Evolutionary conservation across 2,329 filamentous ascomycete species (phyloP), one percentile per base, ranked within the genome.

Genomic region (Neofusicoccum laricinum): DNA sequence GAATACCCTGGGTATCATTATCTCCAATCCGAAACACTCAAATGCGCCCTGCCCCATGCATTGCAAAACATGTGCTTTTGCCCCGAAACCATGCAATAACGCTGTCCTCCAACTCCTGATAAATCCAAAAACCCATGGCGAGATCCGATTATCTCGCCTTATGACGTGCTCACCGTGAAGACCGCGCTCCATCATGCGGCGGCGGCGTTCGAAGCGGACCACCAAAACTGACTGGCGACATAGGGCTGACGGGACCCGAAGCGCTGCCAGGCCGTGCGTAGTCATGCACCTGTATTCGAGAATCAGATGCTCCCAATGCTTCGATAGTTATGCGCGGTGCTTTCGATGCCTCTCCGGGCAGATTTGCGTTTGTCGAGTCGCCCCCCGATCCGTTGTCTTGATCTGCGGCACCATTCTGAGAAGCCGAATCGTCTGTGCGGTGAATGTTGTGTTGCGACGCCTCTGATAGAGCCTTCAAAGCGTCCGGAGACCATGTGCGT

Each of bases 401-500:
- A n/a, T 45, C n/a, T 21, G 30, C 15, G 5, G 17, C 40, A n/a
- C 15, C 10, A 36, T 21, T 36, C 2, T 8, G 25, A 21, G n/a
- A 2, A 15, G 30, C 10, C 15, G 55, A 46, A 21, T 36, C 55
- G 10, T 59, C 21, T 3, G 25, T 8, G 2, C 32, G 40, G 10
- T 32, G 17, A 34, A 12, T 14, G 34, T 19, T 59, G 3, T 46
- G 30, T 19, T 19, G 8, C 21, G 61, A 45, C 4, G 21, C 49
- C 19, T 45, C 50, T 34, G 50, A 38, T 8, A 64, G 30, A 8
- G 64, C 48, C n/a, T 51, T 59, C 46, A 68, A 48, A 17, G 61
- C 58, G n/a, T 78, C 76, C 7, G 84, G 83, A 46, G 81, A 85
- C 83, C 84, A 87, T 5, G 82, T 83, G 50, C 85, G 77, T 40